Base-by-base conservation (phyloP, 352 stramenopile genomes). In the Albugo candida region DNA sequence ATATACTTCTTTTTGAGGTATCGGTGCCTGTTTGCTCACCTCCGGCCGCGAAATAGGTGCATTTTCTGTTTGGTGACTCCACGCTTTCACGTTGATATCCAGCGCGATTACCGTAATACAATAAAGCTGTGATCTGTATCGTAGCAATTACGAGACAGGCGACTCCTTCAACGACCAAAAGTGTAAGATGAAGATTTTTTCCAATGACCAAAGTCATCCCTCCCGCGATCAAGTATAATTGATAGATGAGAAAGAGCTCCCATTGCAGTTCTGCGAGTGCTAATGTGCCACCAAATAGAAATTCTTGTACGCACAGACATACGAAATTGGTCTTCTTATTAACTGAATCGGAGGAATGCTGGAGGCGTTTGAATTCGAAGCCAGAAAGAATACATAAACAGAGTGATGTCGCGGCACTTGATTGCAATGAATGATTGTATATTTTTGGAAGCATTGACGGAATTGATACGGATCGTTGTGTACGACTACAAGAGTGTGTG, bases 241-340 rank as follows among this genome's bases (percentile, higher is more conserved):
- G 83, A 56, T 83, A 69, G 55, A 76, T 83, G 64, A 80, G 83
- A 49, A 84, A 86, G 12, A 56, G 42, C 42, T 76, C 67, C 59
- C 56, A 79, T 41, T 69, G 65, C 47, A 57, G 55, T 58, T 86
- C 74, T 5, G 58, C 67, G n/a, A 83, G 63, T 12, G 65, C 51
- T 0, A 86, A 55, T 5, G 84, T 45, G 18, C 63, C 35, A 5
- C 74, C 71, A 55, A 84, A 84, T 50, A 66, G 69, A 17, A 70
- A 58, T 21, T 67, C 74, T 31, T 83, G 55, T 52, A 86, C 79
- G 56, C 73, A 82, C 44, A 86, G 63, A 51, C 74, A 86, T 11
- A 69, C 69, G 38, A 82, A 80, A 41, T 63, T 72, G 34, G 69
- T 70, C 44, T 65, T 63, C 20, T 55, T 67, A 24, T 74, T 68